Percentiles rank a stretch among this genome's conserved stretches.
phyloP scores from a whole-genome alignment of 169 alveolate species.

The Ichthyophthirius multifiliis region DNA sequence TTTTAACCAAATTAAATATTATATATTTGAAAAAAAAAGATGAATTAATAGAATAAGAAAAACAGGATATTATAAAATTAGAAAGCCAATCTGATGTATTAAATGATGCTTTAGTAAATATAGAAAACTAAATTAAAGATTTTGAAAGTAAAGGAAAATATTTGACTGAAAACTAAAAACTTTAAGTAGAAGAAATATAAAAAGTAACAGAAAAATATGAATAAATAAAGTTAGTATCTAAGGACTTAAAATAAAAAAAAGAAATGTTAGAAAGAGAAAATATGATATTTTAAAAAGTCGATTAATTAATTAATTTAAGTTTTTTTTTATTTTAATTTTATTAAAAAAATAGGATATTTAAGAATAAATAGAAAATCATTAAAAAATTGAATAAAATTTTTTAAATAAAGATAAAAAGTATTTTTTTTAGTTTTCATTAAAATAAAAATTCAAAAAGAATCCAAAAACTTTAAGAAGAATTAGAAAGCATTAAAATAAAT shows the following conservation, averaged over 20 bases:
- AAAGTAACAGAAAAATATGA: background rate
- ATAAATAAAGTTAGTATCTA: background rate
- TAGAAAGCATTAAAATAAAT: background rate
- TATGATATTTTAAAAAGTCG: background rate
- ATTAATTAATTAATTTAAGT: background rate
- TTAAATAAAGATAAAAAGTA: background rate
- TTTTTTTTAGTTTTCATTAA: too few relatives aligned
- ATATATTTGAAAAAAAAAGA: background rate
- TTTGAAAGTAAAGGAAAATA: background rate
- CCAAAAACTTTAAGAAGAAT: background rate
- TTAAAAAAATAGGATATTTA: background rate
- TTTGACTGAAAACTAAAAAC: background rate
- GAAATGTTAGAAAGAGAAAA: conserved; percentile 9
- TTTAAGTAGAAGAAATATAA: background rate
- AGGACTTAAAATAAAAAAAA: conserved; percentile 3
- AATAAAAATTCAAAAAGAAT: background rate
- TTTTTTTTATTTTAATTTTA: background rate
- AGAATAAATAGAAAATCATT: background rate
- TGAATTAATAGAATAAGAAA: background rate
- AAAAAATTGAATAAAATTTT: background rate
- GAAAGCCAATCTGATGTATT: background rate
- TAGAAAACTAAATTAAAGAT: background rate
- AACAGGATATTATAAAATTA: background rate
- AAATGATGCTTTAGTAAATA: background rate
- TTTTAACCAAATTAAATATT: background rate